Percentiles rank a stretch among this genome's conserved stretches.
phyloP scores from a whole-genome alignment of 257 asterid genomes.

The Lantana camara region DNA sequence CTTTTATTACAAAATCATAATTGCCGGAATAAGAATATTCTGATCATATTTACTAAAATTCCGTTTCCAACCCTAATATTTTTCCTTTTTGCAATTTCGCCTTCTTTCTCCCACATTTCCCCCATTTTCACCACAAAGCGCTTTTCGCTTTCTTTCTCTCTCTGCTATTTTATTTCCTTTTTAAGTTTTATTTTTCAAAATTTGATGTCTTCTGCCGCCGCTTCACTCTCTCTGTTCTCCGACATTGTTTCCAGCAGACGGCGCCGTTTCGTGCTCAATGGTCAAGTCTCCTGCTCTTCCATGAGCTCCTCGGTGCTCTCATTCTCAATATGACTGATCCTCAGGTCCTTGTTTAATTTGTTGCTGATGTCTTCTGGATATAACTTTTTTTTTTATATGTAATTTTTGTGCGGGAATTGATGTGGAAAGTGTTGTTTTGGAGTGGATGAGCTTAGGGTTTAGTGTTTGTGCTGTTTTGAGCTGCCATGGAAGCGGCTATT shows the following conservation, averaged over 20 bases:
- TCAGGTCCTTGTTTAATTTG: slow-evolving; percentile 25
- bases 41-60: background rate
- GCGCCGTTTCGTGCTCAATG: slow-evolving; percentile 30
- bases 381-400: background rate
- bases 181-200: background rate
- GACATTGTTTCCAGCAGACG: slow-evolving; percentile 34
- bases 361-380: background rate
- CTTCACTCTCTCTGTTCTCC: slow-evolving; percentile 28
- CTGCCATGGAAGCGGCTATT: slow-evolving; percentile 15
- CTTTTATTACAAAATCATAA: background rate
- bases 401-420: background rate
- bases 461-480: slow-evolving; percentile 22
- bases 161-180: background rate
- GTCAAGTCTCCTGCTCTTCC: slow-evolving; percentile 28
- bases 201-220: slow-evolving; percentile 38
- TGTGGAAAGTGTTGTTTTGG: background rate
- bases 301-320: slow-evolving; percentile 39
- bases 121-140: slow-evolving; percentile 10
- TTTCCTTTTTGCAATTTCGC: background rate
- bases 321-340: slow-evolving; percentile 48
- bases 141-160: slow-evolving; percentile 20
- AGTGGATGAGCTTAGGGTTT: slow-evolving; percentile 28
- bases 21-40: background rate
- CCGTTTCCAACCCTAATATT: background rate
- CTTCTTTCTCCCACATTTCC: slow-evolving; percentile 17